phyloP scores from a whole-genome alignment of 768 basidiomycete genomes.

The Leucosporidium scottii region DNA sequence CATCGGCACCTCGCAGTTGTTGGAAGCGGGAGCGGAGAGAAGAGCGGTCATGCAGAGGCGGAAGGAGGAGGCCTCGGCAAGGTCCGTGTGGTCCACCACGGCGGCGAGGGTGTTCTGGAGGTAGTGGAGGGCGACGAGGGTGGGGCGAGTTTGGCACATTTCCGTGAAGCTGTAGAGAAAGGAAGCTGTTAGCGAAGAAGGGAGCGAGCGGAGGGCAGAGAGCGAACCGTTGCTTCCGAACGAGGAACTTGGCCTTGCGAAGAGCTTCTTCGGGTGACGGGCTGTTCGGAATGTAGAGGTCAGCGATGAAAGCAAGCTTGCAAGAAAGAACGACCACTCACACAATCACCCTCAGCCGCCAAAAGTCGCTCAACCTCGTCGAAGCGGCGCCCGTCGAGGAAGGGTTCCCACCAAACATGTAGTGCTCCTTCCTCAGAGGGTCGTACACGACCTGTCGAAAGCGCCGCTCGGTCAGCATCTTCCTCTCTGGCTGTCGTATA shows the following conservation, averaged over 20 bases:
- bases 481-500: not conserved
- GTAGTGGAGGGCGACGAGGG: conserved; percentile 33
- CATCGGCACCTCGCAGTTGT: conserved; percentile 12
- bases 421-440: conserved; percentile 20
- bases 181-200: not conserved
- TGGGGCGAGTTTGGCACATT: conserved; percentile 23
- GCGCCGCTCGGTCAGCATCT: no score
- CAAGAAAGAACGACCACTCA: no score
- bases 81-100: conserved; percentile 29
- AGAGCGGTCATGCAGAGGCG: conserved; percentile 35
- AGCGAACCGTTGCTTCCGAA: conserved; percentile 32
- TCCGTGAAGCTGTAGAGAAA: conserved; percentile 25
- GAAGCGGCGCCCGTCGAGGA: not conserved
- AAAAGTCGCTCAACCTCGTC: conserved; percentile 21
- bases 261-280: conserved; percentile 31
- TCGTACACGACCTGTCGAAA: conserved; percentile 19
- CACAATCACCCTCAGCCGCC: conserved; percentile 26
- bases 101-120: conserved; percentile 33
- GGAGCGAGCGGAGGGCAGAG: not conserved
- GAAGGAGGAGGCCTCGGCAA: conserved; percentile 28
- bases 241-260: conserved; percentile 28
- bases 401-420: conserved; percentile 29
- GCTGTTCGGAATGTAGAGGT: conserved; percentile 15
- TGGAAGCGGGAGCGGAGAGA: conserved; percentile 15
- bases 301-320: no score